Conservation (phyloP, 306 rosid genomes). For the Lathyrus tuberosus region DNA sequence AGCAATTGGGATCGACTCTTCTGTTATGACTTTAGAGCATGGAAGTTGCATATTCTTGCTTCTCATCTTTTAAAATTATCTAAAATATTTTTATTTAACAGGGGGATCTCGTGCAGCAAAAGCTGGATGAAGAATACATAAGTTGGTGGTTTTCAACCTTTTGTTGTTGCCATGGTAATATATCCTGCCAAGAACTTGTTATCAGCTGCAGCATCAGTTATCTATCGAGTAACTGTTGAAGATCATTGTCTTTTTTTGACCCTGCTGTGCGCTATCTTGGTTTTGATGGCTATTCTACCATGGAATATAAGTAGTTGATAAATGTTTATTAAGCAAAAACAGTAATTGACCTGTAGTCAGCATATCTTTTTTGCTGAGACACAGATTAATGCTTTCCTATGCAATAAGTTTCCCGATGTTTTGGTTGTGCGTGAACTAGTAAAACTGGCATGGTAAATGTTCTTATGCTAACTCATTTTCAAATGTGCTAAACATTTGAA, state of each 20-base stretch:
- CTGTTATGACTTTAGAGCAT: conserved; percentile 18
- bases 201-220: conserved; percentile 53
- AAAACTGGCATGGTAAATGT: conserved; percentile 30
- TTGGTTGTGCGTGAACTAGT: conserved; percentile 32
- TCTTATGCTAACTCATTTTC: conserved; percentile 27
- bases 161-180: conserved; percentile 45
- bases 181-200: conserved; percentile 51
- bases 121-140: conserved; percentile 53
- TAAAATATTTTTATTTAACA: conserved; percentile 40
- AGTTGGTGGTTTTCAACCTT: conserved; percentile 8
- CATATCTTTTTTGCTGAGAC: conserved; percentile 44
- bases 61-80: conserved; percentile 34
- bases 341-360: conserved; percentile 45
- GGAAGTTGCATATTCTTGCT: conserved; percentile 24
- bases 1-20: conserved; percentile 9
- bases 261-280: conserved; percentile 42
- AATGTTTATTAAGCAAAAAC: conserved; percentile 39
- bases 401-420: conserved; percentile 31
- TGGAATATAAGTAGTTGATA: conserved; percentile 39
- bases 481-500: conserved; percentile 26
- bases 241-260: conserved; percentile 38
- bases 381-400: conserved; percentile 41
- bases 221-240: conserved; percentile 47
- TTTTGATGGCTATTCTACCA: conserved; percentile 40
- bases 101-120: conserved; percentile 60